These are phyloP conservation scores for Aureobasidium melanogenum DNA, from an alignment of 2,329 filamentous ascomycete genomes.

Conservation along the genomic window DNA sequence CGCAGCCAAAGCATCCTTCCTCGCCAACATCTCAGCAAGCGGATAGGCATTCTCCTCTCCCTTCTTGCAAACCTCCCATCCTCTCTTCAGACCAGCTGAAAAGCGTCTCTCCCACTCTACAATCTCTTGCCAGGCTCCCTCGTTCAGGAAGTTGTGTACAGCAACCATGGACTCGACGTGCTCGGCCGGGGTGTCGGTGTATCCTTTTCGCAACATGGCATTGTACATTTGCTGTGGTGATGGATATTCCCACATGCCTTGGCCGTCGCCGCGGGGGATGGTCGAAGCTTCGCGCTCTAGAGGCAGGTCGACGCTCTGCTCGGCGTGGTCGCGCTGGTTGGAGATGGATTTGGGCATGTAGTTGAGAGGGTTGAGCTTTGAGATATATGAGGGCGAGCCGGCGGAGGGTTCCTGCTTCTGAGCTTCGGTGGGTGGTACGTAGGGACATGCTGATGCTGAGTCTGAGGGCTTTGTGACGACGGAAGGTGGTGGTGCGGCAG, in stretches of 20 bases:
- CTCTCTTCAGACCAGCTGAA: slow-evolving; percentile 55
- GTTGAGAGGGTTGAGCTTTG: slow-evolving; percentile 73
- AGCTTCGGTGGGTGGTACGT: slow-evolving; percentile 34
- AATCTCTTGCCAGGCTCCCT: slow-evolving; percentile 94
- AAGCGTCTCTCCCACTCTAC: slow-evolving; percentile 89
- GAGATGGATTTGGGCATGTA: slow-evolving; percentile 90
- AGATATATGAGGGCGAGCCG: slow-evolving; percentile 43
- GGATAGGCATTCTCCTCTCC: slow-evolving; percentile 27
- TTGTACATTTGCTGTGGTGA: slow-evolving; percentile 99
- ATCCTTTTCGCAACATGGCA: slow-evolving; percentile 88
- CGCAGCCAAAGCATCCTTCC: slow-evolving; percentile 14
- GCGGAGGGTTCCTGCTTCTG: slow-evolving; percentile 19
- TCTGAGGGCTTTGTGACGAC: slow-evolving; percentile 18
- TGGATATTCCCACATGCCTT: slow-evolving; percentile 90
- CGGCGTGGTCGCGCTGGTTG: slow-evolving; percentile 59
- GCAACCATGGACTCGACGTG: slow-evolving; percentile 96
- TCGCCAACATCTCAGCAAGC: slow-evolving; percentile 18
- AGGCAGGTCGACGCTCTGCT: slow-evolving; percentile 66
- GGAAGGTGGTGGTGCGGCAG: slow-evolving; percentile 26
- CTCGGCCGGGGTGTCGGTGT: slow-evolving; percentile 86
- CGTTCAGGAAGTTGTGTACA: slow-evolving; percentile 96
- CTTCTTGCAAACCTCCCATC: slow-evolving; percentile 24
- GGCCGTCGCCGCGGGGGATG: slow-evolving; percentile 73
- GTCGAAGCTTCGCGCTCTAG: slow-evolving; percentile 76
- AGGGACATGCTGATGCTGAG: slow-evolving; percentile 41